Evolutionary conservation across 441 rosid genomes (phyloP).

Genomic region (Pelargonium fulgidum): DNA sequence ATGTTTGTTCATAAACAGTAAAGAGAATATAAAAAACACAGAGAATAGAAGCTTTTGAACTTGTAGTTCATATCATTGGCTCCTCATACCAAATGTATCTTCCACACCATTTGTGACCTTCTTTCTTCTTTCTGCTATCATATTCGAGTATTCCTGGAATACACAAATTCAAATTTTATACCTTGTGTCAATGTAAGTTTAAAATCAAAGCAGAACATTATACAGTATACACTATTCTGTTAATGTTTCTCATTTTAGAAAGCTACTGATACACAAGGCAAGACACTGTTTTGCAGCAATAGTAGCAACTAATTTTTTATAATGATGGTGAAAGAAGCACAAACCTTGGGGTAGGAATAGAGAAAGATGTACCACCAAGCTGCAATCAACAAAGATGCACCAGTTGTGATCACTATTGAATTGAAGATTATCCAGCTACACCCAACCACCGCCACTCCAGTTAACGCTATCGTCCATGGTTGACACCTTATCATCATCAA

Average conservation of each 20-base stretch:
- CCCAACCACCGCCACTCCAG: constrained; percentile 49
- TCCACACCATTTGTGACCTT: constrained; percentile 59
- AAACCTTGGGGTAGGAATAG: constrained; percentile 80
- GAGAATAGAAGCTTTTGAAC: background rate
- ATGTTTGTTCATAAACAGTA: no score
- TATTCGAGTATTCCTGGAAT: constrained; percentile 55
- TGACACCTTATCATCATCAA: constrained; percentile 53
- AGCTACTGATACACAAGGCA: no score
- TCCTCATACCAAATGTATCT: constrained; percentile 68
- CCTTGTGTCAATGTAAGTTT: no score
- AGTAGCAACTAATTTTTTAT: no score
- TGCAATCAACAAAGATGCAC: constrained; percentile 36
- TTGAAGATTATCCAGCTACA: constrained; percentile 64
- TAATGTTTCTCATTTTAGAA: no score
- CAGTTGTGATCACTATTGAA: constrained; percentile 45
- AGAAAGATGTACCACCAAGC: constrained; percentile 87
- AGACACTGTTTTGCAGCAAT: no score
- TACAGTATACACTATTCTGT: no score
- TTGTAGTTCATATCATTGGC: constrained; percentile 23
- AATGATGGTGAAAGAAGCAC: background rate
- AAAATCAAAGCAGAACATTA: no score
- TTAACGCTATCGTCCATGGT: constrained; percentile 79
- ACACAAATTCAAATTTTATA: background rate
- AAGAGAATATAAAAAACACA: background rate
- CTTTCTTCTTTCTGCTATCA: constrained; percentile 72